Percentiles rank a stretch among this genome's conserved stretches.
These are phyloP conservation scores for Lichtheimia ornata DNA, from an alignment of 371 early-diverging fungal genomes.

Conservation along the genomic window DNA sequence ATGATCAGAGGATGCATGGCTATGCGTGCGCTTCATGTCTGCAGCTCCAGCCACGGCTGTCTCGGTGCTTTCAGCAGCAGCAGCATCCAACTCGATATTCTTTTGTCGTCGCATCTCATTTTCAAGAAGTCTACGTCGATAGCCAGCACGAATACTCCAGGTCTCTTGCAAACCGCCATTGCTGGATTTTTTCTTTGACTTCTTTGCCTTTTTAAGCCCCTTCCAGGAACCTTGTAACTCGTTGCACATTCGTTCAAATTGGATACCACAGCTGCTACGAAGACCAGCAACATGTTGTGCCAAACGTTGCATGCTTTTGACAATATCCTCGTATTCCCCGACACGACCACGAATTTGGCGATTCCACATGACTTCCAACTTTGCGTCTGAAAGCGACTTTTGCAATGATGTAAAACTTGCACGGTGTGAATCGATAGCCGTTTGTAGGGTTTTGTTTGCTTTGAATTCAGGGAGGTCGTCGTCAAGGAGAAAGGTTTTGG, in stretches of 20 bases:
- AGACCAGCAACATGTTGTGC: conserved; percentile 71
- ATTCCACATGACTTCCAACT: conserved; percentile 63
- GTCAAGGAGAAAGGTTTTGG: conserved; percentile 71
- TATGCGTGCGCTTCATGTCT: neutral
- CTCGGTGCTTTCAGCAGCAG: neutral
- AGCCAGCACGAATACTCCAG: conserved; percentile 49
- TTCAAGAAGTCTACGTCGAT: conserved; percentile 39
- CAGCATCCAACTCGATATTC: conserved; percentile 5
- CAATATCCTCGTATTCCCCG: conserved; percentile 40
- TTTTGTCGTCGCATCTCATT: conserved; percentile 45
- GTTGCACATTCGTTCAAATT: conserved; percentile 61
- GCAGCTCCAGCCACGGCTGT: neutral
- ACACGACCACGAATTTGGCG: conserved; percentile 49
- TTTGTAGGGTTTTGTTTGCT: conserved; percentile 50
- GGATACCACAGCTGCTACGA: conserved; percentile 66
- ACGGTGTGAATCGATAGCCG: conserved; percentile 64
- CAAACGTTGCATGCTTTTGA: conserved; percentile 60
- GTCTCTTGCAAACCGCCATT: conserved; percentile 6
- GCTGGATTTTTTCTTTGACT: neutral
- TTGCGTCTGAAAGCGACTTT: conserved; percentile 62
- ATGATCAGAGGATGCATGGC: neutral
- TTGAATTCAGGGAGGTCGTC: conserved; percentile 57
- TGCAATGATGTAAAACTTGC: conserved; percentile 63
- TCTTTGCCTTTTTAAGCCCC: neutral
- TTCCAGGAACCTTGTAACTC: conserved; percentile 2